Conservation (phyloP, 345 rosid species). For the Raphanus raphanistrum region DNA sequence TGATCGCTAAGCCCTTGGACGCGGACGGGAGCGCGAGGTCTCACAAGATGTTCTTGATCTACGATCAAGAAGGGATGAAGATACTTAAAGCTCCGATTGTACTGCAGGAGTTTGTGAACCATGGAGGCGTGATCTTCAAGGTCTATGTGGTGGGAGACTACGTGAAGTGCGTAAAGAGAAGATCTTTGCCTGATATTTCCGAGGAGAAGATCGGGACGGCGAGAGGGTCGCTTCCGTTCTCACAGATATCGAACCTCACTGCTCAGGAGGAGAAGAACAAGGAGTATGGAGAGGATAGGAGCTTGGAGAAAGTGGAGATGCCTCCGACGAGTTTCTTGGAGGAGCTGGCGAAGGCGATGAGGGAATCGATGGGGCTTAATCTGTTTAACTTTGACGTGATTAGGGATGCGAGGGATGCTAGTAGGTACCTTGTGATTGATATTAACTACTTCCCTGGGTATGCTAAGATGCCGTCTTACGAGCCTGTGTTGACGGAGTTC, state of each 20-base stretch:
- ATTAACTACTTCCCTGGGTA: conserved; percentile 76
- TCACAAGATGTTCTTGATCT: conserved; percentile 53
- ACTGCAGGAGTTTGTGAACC: conserved; percentile 70
- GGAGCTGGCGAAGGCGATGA: conserved; percentile 51
- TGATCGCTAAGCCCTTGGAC: conserved; percentile 53
- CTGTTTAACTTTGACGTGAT: conserved; percentile 71
- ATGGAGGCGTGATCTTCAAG: conserved; percentile 65
- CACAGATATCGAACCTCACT: conserved; percentile 55
- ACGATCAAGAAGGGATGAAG: conserved; percentile 52
- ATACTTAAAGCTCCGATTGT: conserved; percentile 47
- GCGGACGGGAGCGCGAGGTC: conserved; percentile 58
- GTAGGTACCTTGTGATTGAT: conserved; percentile 56
- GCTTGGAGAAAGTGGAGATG: conserved; percentile 50
- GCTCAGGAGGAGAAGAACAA: conserved; percentile 28
- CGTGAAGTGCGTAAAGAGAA: conserved; percentile 51
- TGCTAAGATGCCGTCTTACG: conserved; percentile 62
- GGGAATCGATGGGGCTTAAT: conserved; percentile 48
- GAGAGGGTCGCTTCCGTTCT: conserved; percentile 53
- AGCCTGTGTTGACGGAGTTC: conserved; percentile 54
- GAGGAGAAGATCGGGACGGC: conserved; percentile 44
- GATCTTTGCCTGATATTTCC: conserved; percentile 56
- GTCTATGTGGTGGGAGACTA: conserved; percentile 58
- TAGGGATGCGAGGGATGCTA: conserved; percentile 51
- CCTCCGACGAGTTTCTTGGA: conserved; percentile 51
- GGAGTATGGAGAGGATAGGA: conserved; percentile 30